These are phyloP conservation scores for Sclerotinia spermophila DNA, from an alignment of 2,329 filamentous ascomycete genomes.

Conservation along the genomic window DNA sequence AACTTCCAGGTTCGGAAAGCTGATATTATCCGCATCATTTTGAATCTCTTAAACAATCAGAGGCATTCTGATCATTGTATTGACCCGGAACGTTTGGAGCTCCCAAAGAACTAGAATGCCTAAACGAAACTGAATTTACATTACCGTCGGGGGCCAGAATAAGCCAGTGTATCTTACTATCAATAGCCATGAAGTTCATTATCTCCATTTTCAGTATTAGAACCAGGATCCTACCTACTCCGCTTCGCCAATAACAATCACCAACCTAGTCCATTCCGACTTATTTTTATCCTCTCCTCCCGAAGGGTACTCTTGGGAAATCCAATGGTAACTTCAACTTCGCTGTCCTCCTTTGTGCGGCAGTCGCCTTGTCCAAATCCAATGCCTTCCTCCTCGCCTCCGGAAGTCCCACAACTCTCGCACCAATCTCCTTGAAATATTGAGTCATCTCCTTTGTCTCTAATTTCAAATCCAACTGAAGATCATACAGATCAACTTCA, in stretches of 20 bases:
- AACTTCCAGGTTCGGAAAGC: too few relatives aligned
- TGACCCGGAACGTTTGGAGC: neutral
- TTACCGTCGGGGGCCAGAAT: neutral
- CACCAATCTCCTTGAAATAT: slow-evolving; percentile 76
- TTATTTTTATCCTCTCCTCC: slow-evolving; percentile 25
- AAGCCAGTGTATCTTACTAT: neutral
- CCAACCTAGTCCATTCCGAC: neutral
- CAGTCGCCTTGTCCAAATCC: slow-evolving; percentile 58
- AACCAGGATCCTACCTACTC: neutral
- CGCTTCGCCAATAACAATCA: slow-evolving; percentile 9
- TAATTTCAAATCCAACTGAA: slow-evolving; percentile 68
- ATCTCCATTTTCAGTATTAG: slow-evolving; percentile 4
- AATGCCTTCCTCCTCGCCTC: slow-evolving; percentile 48
- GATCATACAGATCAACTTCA: slow-evolving; percentile 64
- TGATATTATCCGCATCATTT: neutral
- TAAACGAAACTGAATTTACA: neutral
- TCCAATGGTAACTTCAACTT: slow-evolving; percentile 72
- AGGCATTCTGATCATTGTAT: neutral
- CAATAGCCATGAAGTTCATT: slow-evolving; percentile 2
- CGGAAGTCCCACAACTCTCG: slow-evolving; percentile 49
- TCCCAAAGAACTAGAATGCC: neutral
- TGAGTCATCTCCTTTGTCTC: slow-evolving; percentile 67
- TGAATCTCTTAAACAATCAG: neutral
- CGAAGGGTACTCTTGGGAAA: slow-evolving; percentile 63
- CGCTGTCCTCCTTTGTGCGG: slow-evolving; percentile 60